phyloP scores from a whole-genome alignment of 106 monocot genomes.

The Triglochin maritima region DNA sequence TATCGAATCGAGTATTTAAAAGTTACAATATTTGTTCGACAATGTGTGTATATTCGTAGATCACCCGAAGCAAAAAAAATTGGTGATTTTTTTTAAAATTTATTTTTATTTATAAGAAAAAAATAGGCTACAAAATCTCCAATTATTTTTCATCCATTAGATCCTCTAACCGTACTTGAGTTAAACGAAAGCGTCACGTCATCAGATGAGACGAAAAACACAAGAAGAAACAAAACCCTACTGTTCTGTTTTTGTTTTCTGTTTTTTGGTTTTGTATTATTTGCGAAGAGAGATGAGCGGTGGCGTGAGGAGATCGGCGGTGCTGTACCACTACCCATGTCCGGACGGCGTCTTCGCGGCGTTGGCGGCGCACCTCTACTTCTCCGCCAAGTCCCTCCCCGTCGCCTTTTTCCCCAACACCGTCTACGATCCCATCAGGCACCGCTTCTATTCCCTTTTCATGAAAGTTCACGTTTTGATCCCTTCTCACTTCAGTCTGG shows the following conservation, averaged over 20 bases:
- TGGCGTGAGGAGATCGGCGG: conserved; percentile 46
- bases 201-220: not conserved
- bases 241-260: not conserved
- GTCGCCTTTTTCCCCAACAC: conserved; percentile 80
- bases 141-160: too few relatives aligned
- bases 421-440: conserved; percentile 90
- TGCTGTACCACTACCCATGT: conserved; percentile 93
- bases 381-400: conserved; percentile 55
- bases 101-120: too few relatives aligned
- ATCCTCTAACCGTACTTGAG: too few relatives aligned
- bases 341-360: conserved; percentile 93
- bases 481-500: too few relatives aligned
- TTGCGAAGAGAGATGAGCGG: conserved; percentile 7
- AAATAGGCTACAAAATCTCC: too few relatives aligned
- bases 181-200: too few relatives aligned
- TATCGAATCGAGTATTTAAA: too few relatives aligned
- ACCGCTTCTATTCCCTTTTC: not conserved
- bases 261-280: not conserved
- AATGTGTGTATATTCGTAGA: too few relatives aligned
- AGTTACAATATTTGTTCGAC: too few relatives aligned
- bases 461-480: too few relatives aligned
- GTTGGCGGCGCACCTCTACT: conserved; percentile 87
- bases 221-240: not conserved
- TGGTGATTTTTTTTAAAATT: too few relatives aligned
- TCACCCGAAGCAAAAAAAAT: too few relatives aligned